Conservation (phyloP, 768 basidiomycete species). For the Boletus sp. region DNA sequence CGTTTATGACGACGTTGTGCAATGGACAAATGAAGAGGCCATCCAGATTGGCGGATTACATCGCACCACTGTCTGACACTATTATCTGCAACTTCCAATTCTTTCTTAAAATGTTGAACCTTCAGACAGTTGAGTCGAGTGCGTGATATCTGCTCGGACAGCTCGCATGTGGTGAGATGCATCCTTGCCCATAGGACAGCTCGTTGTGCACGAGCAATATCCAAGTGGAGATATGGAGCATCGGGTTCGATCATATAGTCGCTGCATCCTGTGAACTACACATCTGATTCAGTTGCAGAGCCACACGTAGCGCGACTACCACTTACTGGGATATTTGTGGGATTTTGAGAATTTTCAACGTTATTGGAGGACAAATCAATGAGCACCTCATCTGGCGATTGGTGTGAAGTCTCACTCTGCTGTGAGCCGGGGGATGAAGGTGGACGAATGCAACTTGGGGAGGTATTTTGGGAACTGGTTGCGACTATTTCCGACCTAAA, state of each 20-base stretch:
- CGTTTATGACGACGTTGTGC: no score
- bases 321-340: no score
- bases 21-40: neutral
- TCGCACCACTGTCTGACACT: neutral
- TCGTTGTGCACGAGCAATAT: neutral
- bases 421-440: no score
- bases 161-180: neutral
- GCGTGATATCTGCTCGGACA: neutral
- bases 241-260: neutral
- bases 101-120: neutral
- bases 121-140: neutral
- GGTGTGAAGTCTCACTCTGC: no score
- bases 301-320: neutral
- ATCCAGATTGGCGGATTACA: neutral
- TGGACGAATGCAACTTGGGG: no score
- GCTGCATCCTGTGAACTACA: neutral
- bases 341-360: no score
- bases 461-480: no score
- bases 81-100: neutral
- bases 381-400: no score
- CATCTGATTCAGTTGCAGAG: neutral
- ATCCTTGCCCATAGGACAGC: neutral
- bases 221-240: neutral
- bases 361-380: no score
- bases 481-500: no score